Conservation (phyloP, 768 basidiomycete genomes). For the Kwoniella dejecticola region DNA sequence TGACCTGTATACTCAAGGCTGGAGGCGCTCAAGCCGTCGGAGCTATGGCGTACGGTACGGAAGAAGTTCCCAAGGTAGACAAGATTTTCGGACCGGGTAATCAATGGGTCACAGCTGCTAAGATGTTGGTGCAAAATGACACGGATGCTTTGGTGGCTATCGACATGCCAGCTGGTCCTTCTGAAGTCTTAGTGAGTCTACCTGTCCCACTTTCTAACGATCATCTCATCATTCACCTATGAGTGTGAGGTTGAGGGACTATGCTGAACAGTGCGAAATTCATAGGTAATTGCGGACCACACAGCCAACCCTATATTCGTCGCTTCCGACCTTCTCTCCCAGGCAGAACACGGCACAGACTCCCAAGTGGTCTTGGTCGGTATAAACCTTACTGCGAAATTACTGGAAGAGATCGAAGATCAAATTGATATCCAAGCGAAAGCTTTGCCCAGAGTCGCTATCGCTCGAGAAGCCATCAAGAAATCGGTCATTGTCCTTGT, state of each 20-base stretch:
- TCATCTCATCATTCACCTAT: too few species aligned
- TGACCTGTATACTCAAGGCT: constrained; percentile 85
- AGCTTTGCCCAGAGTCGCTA: constrained; percentile 82
- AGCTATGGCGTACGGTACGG: constrained; percentile 94
- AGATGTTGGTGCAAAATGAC: constrained; percentile 99
- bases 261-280: too few species aligned
- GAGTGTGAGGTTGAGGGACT: too few species aligned
- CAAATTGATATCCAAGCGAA: constrained; percentile 85
- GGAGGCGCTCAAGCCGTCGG: constrained; percentile 96
- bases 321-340: constrained; percentile 93
- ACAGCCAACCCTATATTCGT: constrained; percentile 85
- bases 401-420: constrained; percentile 71
- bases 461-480: constrained; percentile 81
- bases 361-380: constrained; percentile 95
- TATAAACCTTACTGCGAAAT: constrained; percentile 65
- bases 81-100: constrained; percentile 99
- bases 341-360: constrained; percentile 97
- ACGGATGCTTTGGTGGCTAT: constrained; percentile 94
- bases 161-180: constrained; percentile 99
- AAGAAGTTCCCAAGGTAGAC: constrained; percentile 94
- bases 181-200: constrained; percentile 86
- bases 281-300: constrained; percentile 90
- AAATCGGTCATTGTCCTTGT: constrained; percentile 87
- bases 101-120: constrained; percentile 99
- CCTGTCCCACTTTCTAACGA: too few species aligned